A percentile compares a stretch with the other conserved stretches of the same genome.
Conservation (phyloP, 768 basidiomycete species). For the Daedaleopsis nitida region DNA sequence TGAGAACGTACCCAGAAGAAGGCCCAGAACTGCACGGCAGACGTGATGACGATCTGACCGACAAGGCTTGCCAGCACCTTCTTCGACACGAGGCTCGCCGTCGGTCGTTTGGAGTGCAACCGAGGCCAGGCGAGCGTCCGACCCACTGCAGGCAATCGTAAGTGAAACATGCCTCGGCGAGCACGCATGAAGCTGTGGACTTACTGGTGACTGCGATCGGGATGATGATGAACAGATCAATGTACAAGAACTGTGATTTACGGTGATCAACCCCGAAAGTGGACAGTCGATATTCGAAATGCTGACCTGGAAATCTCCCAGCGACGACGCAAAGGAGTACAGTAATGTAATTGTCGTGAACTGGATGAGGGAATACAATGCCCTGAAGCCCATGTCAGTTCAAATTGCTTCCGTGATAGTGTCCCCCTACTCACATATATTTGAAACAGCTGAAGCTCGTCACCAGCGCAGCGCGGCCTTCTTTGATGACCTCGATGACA, state of each 20-base stretch:
- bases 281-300: not conserved
- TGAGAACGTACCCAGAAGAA: conserved; percentile 89
- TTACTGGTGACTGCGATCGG: conserved; percentile 95
- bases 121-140: conserved; percentile 87
- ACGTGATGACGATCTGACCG: conserved; percentile 89
- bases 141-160: conserved; percentile 65
- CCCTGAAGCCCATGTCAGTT: conserved; percentile 54
- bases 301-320: conserved; percentile 93
- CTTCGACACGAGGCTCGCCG: conserved; percentile 93
- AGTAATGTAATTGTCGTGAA: conserved; percentile 97
- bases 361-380: conserved; percentile 96
- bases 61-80: conserved; percentile 92
- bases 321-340: conserved; percentile 94
- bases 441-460: conserved; percentile 99
- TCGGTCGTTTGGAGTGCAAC: conserved; percentile 89
- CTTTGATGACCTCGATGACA: conserved; percentile 94
- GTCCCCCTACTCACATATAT: conserved; percentile 78
- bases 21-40: conserved; percentile 79
- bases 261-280: conserved; percentile 14
- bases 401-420: not conserved
- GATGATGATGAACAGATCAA: conserved; percentile 97
- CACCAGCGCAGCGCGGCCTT: conserved; percentile 93
- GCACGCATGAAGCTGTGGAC: conserved; percentile 33
- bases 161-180: conserved; percentile 9
- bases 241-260: conserved; percentile 80